Base-by-base conservation (phyloP, 495 filamentous ascomycete genomes). In the Neurospora sp. region DNA sequence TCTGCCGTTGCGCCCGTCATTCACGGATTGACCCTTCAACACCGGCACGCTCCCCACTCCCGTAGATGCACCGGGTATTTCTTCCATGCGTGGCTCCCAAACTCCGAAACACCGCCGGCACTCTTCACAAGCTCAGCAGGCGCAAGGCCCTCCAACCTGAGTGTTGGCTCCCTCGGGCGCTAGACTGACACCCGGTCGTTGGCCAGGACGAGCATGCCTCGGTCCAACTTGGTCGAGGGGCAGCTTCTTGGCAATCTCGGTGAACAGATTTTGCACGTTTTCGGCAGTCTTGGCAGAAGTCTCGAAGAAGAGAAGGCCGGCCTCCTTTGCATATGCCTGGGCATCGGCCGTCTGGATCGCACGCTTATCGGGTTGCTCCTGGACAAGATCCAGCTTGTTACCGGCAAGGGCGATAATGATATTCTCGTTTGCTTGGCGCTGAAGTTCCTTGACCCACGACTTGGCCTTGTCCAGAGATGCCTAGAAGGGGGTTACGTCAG, bases 371-470 rank as follows among this genome's bases (percentile, higher is more conserved):
- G 95, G 94, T 74, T 91, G 90, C 76, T 94, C 93, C 69, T 88
- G 91, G 69, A 97, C 96, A 74, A 99, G 85, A 88, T 99, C 96
- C 74, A 97, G 83, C 85, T 99, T 99, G 87, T 99, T 99, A 65
- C 96, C 96, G 39, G 96, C 96, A 35, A 99, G 88, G 39, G 96
- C 96, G 81, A 99, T 99, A 78, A 99, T 93, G 82, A 99, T 98
- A 82, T 98, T 98, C 83, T 98, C 96, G 84, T 98, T 98, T 48
- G 96, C 96, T 85, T 99, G 96, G 73, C 96, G 89, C 83, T 99
- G 96, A 42, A 99, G 89, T 78, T 99, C 96, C 83, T 98, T 98
- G n/a, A 99, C 94, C 96, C 96, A 99, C 39, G 94, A 90, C 81
- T 99, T 99, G 72, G 96, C 96, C 86, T 99, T 99, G 83, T 99